A percentile compares a stretch with the other conserved stretches of the same genome.
These are phyloP conservation scores for Russula compacta DNA, from an alignment of 768 basidiomycete genomes.

Conservation along the genomic window DNA sequence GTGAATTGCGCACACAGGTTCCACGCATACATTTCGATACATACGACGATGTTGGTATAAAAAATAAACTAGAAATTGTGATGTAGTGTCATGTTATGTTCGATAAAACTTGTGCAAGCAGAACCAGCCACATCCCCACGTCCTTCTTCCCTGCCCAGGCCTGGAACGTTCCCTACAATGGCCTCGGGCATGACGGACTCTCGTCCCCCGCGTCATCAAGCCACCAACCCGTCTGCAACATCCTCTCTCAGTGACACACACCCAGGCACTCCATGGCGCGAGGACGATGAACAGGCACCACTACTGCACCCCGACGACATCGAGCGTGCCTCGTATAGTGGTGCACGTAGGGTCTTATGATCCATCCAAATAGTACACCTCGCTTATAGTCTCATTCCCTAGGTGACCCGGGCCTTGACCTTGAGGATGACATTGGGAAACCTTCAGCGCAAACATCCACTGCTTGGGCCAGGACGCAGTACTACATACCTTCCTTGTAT, in stretches of 20 bases:
- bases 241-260: not conserved
- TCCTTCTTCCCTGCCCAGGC: too few species aligned
- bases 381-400: not conserved
- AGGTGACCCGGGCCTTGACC: not conserved
- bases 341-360: not conserved
- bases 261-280: conserved; percentile 9
- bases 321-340: conserved; percentile 1
- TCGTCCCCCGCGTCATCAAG: not conserved
- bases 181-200: not conserved
- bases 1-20: too few species aligned
- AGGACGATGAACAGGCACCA: conserved; percentile 11
- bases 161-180: not conserved
- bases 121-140: too few species aligned
- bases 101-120: too few species aligned
- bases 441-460: not conserved
- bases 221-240: not conserved
- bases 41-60: too few species aligned
- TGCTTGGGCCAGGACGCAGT: conserved; percentile 43
- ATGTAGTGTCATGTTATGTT: too few species aligned
- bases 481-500: conserved; percentile 67
- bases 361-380: not conserved
- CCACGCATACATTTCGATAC: too few species aligned
- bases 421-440: conserved; percentile 1
- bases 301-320: conserved; percentile 6
- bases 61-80: too few species aligned